phyloP scores from a whole-genome alignment of 2,329 filamentous ascomycete genomes.

The Daldinia sp. region DNA sequence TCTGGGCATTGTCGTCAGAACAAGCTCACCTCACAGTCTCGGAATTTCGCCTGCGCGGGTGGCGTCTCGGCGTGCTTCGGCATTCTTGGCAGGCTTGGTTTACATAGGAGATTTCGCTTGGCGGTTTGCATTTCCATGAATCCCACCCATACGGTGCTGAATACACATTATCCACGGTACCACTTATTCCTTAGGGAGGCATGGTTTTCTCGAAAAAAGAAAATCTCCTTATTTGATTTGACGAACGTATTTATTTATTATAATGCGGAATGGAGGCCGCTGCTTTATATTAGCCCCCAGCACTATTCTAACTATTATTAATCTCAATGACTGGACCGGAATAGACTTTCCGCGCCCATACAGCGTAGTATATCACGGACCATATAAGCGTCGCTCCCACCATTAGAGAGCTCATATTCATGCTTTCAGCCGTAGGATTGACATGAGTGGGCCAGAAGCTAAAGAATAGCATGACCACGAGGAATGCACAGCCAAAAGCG shows the following conservation, averaged over 20 bases:
- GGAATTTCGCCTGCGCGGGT: background rate
- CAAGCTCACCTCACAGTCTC: background rate
- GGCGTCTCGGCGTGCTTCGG: background rate
- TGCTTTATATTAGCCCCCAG: background rate
- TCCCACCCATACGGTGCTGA: background rate
- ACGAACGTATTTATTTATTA: no score
- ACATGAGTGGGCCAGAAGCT: constrained; percentile 44
- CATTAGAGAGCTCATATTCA: constrained; percentile 45
- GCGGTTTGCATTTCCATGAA: background rate
- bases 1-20: background rate
- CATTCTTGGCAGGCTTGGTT: background rate
- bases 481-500: constrained; percentile 58
- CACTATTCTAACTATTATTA: constrained; percentile 4
- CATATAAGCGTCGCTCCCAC: constrained; percentile 43
- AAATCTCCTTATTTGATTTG: background rate
- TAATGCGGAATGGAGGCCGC: background rate
- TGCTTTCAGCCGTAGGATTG: constrained; percentile 44
- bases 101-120: constrained; percentile 1
- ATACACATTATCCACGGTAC: background rate
- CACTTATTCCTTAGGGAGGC: background rate
- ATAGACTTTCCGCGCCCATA: constrained; percentile 45
- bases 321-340: constrained; percentile 42
- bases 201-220: background rate
- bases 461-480: constrained; percentile 42
- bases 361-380: constrained; percentile 44